Evolutionary conservation across 495 filamentous ascomycete genomes (phyloP).

Genomic region (Tetracladium marchalianum): DNA sequence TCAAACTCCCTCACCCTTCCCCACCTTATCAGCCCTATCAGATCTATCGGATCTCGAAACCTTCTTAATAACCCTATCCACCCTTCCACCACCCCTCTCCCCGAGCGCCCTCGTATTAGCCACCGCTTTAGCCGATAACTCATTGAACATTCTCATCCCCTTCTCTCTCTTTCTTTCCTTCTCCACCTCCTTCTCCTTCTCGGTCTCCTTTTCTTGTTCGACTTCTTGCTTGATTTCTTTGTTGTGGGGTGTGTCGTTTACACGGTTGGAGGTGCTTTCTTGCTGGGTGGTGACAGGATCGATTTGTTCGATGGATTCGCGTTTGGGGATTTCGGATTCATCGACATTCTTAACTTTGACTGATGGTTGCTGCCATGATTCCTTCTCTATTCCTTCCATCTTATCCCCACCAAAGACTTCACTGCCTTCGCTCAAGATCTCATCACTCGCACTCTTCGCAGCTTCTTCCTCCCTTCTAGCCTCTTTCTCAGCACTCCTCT

Average conservation of each 20-base stretch:
- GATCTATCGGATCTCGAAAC: not conserved
- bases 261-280: too few relatives aligned
- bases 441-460: not conserved
- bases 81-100: slow-evolving; percentile 3
- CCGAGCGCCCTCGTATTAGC: slow-evolving; percentile 10
- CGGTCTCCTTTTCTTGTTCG: not conserved
- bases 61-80: slow-evolving; percentile 10
- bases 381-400: too few relatives aligned
- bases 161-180: not conserved
- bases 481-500: not conserved
- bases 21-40: not conserved
- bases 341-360: too few relatives aligned
- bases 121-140: slow-evolving; percentile 13
- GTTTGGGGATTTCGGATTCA: too few relatives aligned
- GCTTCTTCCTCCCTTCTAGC: not conserved
- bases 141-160: slow-evolving; percentile 2
- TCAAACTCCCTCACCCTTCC: not conserved
- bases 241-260: too few relatives aligned
- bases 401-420: too few relatives aligned
- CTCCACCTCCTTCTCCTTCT: not conserved
- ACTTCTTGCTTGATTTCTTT: not conserved
- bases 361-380: too few relatives aligned
- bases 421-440: too few relatives aligned
- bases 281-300: too few relatives aligned
- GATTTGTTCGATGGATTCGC: too few relatives aligned